A percentile compares a stretch with the other conserved stretches of the same genome.
Evolutionary conservation across 2,329 filamentous ascomycete species (phyloP).

Genomic region (Colletotrichum graminicola): DNA sequence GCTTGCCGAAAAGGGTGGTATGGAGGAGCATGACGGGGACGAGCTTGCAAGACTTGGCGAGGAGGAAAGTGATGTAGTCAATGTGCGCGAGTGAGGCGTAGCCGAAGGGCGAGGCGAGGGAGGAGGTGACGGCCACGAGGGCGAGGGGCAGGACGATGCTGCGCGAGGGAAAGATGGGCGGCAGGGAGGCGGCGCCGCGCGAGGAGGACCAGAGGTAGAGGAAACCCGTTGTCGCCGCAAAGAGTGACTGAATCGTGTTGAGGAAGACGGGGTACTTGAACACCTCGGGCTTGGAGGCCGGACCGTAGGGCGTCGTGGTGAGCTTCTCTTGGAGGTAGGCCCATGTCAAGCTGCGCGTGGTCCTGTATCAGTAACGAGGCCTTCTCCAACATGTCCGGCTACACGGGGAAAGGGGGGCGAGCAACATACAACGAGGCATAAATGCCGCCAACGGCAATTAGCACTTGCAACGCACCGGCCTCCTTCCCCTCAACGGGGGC

Average conservation of each 20-base stretch:
- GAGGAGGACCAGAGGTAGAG: conserved; percentile 81
- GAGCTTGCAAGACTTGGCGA: conserved; percentile 98
- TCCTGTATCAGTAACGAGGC: conserved; percentile 5
- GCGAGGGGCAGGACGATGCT: conserved; percentile 82
- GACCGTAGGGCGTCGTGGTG: conserved; percentile 89
- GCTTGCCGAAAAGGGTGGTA: conserved; percentile 87
- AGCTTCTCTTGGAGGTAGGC: conserved; percentile 97
- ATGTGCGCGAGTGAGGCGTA: conserved; percentile 93
- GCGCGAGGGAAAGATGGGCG: conserved; percentile 81
- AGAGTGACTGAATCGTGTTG: conserved; percentile 93
- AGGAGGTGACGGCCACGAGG: conserved; percentile 85
- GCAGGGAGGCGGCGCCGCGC: conserved; percentile 59
- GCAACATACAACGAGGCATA: conserved; percentile 90
- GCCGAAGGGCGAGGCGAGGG: conserved; percentile 93
- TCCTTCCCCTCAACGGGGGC: conserved; percentile 54
- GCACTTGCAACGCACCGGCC: conserved; percentile 78
- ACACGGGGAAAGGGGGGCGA: neutral
- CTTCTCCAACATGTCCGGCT: neutral
- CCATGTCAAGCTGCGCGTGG: conserved; percentile 81
- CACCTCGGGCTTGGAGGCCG: conserved; percentile 73
- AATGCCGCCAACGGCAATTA: conserved; percentile 92
- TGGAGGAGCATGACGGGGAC: conserved; percentile 99
- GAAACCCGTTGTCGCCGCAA: conserved; percentile 85
- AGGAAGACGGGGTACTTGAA: conserved; percentile 96
- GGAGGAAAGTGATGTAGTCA: conserved; percentile 97